Evolutionary conservation across 495 filamentous ascomycete genomes (phyloP).

Genomic region (Xeromyces bisporus): DNA sequence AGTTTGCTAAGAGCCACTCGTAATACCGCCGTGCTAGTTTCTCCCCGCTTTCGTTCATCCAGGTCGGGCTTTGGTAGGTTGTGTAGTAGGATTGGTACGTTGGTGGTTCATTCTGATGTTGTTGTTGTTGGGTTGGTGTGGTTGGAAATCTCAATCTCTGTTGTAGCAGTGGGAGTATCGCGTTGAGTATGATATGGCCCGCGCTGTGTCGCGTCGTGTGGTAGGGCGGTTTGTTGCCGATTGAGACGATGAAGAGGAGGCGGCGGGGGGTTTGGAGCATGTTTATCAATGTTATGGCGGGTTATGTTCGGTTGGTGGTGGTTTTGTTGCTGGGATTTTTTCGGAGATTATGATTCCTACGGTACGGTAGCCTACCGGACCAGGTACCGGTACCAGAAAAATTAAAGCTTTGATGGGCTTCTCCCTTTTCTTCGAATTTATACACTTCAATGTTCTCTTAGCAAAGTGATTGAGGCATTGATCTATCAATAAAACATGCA

Average conservation of each 20-base stretch:
- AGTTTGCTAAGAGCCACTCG: constrained; percentile 36
- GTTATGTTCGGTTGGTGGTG: constrained; percentile 1
- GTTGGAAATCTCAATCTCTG: no score
- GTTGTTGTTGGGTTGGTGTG: constrained; percentile 25
- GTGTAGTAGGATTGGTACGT: constrained; percentile 36
- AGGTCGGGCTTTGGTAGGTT: constrained; percentile 47
- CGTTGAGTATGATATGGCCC: constrained; percentile 52
- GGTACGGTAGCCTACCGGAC: no score
- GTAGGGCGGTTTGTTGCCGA: constrained; percentile 52
- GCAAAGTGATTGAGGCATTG: no score
- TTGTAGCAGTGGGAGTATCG: constrained; percentile 30
- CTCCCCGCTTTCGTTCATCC: constrained; percentile 60
- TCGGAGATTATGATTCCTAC: constrained; percentile 1
- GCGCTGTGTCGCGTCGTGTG: constrained; percentile 62
- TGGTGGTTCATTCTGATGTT: constrained; percentile 19
- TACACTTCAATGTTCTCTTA: no score
- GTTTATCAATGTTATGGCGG: neutral
- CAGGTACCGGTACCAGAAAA: no score
- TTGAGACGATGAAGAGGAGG: constrained; percentile 49
- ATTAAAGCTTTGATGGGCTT: no score
- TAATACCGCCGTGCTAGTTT: constrained; percentile 21
- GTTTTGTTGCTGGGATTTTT: neutral
- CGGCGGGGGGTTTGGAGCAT: constrained; percentile 13
- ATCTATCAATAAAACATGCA: no score
- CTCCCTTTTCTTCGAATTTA: no score